These are phyloP conservation scores for Ceratobasidium sp. DNA, from an alignment of 1,284 basidiomycete species.

Conservation along the genomic window DNA sequence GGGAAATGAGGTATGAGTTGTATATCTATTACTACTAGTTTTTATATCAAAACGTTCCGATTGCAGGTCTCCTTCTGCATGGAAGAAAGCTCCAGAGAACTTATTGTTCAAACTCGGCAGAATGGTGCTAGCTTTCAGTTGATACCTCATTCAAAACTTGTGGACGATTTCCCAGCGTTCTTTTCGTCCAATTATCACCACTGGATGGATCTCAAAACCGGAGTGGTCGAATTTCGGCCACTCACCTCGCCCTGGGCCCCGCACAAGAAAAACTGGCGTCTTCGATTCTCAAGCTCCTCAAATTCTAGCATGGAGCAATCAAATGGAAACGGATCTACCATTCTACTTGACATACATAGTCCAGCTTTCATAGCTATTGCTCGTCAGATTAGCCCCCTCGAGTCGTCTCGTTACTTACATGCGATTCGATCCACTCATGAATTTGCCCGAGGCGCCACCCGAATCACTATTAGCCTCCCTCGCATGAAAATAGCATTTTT, in stretches of 20 bases:
- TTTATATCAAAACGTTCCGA: not conserved
- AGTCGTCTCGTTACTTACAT: slow-evolving; percentile 55
- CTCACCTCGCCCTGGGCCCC: slow-evolving; percentile 52
- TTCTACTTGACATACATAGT: slow-evolving; percentile 57
- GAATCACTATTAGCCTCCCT: slow-evolving; percentile 52
- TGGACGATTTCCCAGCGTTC: slow-evolving; percentile 58
- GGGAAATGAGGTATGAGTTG: slow-evolving; percentile 51
- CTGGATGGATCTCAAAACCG: slow-evolving; percentile 53
- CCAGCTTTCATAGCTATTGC: slow-evolving; percentile 57
- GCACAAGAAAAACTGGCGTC: slow-evolving; percentile 52
- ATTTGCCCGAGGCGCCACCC: slow-evolving; percentile 27
- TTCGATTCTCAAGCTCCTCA: slow-evolving; percentile 49
- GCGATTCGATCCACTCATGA: slow-evolving; percentile 47
- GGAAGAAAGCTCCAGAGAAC: slow-evolving; percentile 44
- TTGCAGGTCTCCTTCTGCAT: slow-evolving; percentile 57
- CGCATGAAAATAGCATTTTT: slow-evolving; percentile 61
- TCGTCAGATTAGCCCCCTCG: slow-evolving; percentile 55
- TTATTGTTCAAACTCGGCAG: slow-evolving; percentile 56
- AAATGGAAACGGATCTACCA: not conserved
- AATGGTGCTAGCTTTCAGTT: slow-evolving; percentile 55
- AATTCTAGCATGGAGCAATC: slow-evolving; percentile 29
- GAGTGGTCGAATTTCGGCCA: slow-evolving; percentile 60
- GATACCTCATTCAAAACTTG: slow-evolving; percentile 57
- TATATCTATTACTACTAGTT: not conserved
- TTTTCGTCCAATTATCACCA: slow-evolving; percentile 58